A percentile compares a stretch with the other conserved stretches of the same genome.
phyloP scores from a whole-genome alignment of 2,329 filamentous ascomycete genomes.

The Bipolaris bicolor region DNA sequence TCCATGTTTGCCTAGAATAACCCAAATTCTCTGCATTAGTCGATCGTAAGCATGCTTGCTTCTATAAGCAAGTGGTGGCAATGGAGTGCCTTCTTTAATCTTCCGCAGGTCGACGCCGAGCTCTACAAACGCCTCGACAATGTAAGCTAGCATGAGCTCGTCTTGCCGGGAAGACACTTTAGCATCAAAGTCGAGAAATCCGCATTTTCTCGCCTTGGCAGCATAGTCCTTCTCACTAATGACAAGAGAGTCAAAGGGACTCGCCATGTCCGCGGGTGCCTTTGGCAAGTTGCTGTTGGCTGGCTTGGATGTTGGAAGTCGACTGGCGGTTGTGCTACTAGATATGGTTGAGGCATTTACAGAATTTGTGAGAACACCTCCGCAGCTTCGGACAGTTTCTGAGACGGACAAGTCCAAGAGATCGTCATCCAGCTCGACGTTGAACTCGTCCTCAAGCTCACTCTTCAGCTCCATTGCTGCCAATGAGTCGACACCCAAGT shows the following conservation, averaged over 20 bases:
- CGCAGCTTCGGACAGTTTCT: neutral
- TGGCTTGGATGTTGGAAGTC: neutral
- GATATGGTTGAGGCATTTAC: neutral
- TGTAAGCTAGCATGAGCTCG: conserved; percentile 18
- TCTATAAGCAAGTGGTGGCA: conserved; percentile 1
- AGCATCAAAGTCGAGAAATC: conserved; percentile 5
- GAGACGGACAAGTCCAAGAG: neutral
- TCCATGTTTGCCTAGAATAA: conserved; percentile 9
- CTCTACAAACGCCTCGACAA: conserved; percentile 14
- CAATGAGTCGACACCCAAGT: conserved; percentile 2
- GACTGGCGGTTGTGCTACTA: neutral
- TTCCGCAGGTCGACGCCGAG: conserved; percentile 10
- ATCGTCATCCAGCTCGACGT: neutral
- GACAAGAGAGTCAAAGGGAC: conserved; percentile 3
- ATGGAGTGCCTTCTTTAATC: neutral
- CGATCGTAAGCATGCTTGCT: conserved; percentile 6
- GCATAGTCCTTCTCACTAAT: neutral
- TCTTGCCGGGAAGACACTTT: conserved; percentile 11
- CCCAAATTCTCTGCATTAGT: conserved; percentile 9
- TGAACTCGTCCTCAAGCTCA: conserved; percentile 4
- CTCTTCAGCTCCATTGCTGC: conserved; percentile 14
- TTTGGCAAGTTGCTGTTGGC: neutral
- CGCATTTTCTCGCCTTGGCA: conserved; percentile 4
- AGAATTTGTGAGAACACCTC: neutral
- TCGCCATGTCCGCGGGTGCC: neutral